Evolutionary conservation across 2,329 filamentous ascomycete species (phyloP).

Genomic region (Fusarium penzigii): DNA sequence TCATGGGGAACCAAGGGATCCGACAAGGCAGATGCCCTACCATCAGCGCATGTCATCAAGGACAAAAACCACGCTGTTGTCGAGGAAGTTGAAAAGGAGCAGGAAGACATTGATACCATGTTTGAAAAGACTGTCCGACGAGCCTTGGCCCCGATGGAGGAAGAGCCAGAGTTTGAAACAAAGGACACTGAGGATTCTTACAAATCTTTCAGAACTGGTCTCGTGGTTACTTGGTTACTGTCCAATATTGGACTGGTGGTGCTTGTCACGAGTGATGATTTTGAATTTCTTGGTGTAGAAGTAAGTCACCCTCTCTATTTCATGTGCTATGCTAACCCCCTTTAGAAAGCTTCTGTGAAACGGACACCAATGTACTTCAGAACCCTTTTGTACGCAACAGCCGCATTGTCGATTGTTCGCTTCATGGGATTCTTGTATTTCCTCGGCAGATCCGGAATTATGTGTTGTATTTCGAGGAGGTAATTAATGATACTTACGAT

Average conservation of each 20-base stretch:
- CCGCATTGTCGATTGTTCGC: constrained; percentile 75
- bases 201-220: constrained; percentile 95
- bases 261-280: constrained; percentile 81
- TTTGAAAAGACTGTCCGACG: constrained; percentile 95
- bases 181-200: constrained; percentile 94
- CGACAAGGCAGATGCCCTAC: constrained; percentile 87
- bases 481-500: neutral
- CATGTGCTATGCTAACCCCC: neutral
- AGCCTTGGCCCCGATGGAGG: constrained; percentile 77
- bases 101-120: constrained; percentile 94
- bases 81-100: constrained; percentile 91
- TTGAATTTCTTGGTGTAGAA: constrained; percentile 79
- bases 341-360: constrained; percentile 61
- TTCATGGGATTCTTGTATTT: constrained; percentile 93
- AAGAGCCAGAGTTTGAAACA: constrained; percentile 71
- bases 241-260: constrained; percentile 84
- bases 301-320: neutral
- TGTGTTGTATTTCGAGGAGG: constrained; percentile 84
- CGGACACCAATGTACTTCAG: constrained; percentile 88
- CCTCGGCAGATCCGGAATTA: constrained; percentile 86
- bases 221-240: constrained; percentile 91
- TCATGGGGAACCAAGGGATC: constrained; percentile 99
- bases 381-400: constrained; percentile 84
- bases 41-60: constrained; percentile 83
- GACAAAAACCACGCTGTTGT: constrained; percentile 86